Conservation (phyloP, 2,329 filamentous ascomycete species). For the Leptoxyphium fumago region DNA sequence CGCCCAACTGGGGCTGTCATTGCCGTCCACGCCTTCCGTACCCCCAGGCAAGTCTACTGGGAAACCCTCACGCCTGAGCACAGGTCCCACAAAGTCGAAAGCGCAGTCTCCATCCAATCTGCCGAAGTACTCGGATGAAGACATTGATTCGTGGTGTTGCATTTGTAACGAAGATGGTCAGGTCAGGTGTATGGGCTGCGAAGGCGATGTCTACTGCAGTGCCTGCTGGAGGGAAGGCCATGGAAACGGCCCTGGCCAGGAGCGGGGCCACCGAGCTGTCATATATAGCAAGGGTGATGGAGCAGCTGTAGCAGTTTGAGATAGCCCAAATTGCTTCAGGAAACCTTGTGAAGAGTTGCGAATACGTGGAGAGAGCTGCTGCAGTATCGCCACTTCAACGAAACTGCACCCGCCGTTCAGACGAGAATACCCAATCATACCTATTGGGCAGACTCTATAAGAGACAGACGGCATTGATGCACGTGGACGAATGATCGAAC, state of each 20-base stretch:
- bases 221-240: constrained; percentile 76
- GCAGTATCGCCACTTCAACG: too few species aligned
- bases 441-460: too few species aligned
- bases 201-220: constrained; percentile 56
- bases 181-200: constrained; percentile 58
- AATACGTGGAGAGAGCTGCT: too few species aligned
- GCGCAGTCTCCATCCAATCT: constrained; percentile 20
- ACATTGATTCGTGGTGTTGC: constrained; percentile 63
- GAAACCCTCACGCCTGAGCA: constrained; percentile 9
- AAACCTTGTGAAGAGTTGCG: too few species aligned
- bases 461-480: too few species aligned
- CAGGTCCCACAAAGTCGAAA: neutral
- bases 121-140: constrained; percentile 46
- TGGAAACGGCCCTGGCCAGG: constrained; percentile 53
- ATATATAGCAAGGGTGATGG: constrained; percentile 27
- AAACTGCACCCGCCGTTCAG: too few species aligned
- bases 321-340: neutral
- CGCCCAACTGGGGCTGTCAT: constrained; percentile 27
- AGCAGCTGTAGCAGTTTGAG: constrained; percentile 12
- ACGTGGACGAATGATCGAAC: too few species aligned
- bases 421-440: too few species aligned
- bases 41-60: constrained; percentile 23
- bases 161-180: constrained; percentile 71
- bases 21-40: constrained; percentile 34
- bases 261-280: constrained; percentile 53